These are phyloP conservation scores for Colletotrichum aenigma DNA, from an alignment of 2,329 filamentous ascomycete genomes.

Conservation along the genomic window DNA sequence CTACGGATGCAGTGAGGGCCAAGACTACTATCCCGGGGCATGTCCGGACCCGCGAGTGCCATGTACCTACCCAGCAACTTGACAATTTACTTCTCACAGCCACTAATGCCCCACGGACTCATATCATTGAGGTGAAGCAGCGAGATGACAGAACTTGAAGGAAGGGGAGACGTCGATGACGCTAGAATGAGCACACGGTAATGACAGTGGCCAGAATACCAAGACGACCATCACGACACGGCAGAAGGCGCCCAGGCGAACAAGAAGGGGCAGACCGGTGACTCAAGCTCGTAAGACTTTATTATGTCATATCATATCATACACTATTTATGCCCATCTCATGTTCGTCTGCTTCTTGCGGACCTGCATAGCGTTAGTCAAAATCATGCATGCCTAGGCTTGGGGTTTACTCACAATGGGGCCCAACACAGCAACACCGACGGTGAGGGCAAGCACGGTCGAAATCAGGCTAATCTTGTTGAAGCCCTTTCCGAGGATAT, in stretches of 20 bases:
- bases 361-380: constrained; percentile 48
- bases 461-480: constrained; percentile 85
- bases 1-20: not conserved
- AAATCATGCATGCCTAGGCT: not conserved
- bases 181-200: not conserved
- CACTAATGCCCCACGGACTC: not conserved
- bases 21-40: not conserved
- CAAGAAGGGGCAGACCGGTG: not conserved
- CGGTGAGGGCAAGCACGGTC: constrained; percentile 80
- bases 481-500: constrained; percentile 91
- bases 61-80: not conserved
- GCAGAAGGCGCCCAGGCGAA: not conserved
- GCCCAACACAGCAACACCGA: constrained; percentile 77
- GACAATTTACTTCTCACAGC: not conserved
- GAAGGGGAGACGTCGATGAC: not conserved
- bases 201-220: not conserved
- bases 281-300: not conserved
- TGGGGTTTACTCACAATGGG: constrained; percentile 73
- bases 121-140: not conserved
- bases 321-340: constrained; percentile 50
- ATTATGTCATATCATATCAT: constrained; percentile 11
- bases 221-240: not conserved
- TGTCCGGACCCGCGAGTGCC: not conserved
- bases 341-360: constrained; percentile 71
- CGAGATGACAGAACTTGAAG: not conserved